phyloP scores from a whole-genome alignment of 148 eudicot species.

The Cornus florida region DNA sequence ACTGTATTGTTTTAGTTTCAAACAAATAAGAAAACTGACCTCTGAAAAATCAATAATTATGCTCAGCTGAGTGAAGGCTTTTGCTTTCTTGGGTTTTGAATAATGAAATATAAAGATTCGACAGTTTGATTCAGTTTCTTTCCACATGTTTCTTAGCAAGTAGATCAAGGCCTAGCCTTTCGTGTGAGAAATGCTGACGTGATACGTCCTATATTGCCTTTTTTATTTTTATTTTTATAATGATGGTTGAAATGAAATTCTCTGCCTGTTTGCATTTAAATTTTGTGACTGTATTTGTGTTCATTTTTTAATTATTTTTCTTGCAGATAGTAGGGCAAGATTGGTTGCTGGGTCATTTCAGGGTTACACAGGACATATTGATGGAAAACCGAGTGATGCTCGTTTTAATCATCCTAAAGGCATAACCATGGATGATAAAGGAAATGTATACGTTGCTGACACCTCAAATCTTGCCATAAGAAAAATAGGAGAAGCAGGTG shows the following conservation, averaged over 20 bases:
- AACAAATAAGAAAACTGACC: background rate
- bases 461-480: constrained; percentile 83
- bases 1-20: background rate
- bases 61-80: background rate
- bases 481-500: constrained; percentile 96
- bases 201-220: background rate
- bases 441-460: constrained; percentile 96
- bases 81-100: background rate
- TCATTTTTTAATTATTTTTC: background rate
- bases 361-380: constrained; percentile 97
- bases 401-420: constrained; percentile 92
- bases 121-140: background rate
- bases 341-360: constrained; percentile 97
- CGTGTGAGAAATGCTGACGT: background rate
- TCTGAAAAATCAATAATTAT: background rate
- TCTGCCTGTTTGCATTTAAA: background rate
- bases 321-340: constrained; percentile 93
- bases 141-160: background rate
- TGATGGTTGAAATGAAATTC: background rate
- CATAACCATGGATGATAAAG: constrained; percentile 91
- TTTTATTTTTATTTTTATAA: too few species aligned
- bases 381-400: constrained; percentile 95
- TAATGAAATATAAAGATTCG: background rate
- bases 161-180: background rate
- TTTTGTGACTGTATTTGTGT: background rate